Evolutionary conservation across 805 yeast genomes (phyloP).

Genomic region (Debaryomyces hansenii): DNA sequence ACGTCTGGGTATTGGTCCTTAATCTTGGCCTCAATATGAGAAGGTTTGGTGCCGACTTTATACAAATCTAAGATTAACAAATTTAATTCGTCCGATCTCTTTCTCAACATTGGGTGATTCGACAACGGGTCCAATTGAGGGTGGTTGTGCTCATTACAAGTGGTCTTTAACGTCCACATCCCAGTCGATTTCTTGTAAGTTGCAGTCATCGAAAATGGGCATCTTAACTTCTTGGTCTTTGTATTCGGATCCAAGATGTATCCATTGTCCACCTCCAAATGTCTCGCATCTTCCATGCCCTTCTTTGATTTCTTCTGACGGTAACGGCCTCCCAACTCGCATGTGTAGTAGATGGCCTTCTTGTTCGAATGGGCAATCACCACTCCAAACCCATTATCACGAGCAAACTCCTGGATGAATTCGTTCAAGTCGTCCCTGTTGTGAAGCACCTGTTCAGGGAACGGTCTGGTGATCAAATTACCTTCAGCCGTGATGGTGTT

Average conservation of each 20-base stretch:
- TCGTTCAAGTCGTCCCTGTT: conserved; percentile 51
- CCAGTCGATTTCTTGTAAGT: conserved; percentile 49
- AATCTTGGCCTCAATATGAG: conserved; percentile 52
- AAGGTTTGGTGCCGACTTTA: conserved; percentile 56
- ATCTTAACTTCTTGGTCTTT: conserved; percentile 52
- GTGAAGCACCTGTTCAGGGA: conserved; percentile 53
- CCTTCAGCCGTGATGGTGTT: conserved; percentile 50
- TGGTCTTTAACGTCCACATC: conserved; percentile 52
- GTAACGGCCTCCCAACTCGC: conserved; percentile 58
- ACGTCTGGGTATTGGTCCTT: conserved; percentile 53
- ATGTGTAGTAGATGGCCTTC: conserved; percentile 59
- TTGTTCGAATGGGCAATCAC: conserved; percentile 60
- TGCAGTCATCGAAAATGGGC: conserved; percentile 63
- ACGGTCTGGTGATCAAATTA: conserved; percentile 52
- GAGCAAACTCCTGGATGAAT: conserved; percentile 55
- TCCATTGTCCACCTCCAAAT: conserved; percentile 29
- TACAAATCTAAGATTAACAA: conserved; percentile 51
- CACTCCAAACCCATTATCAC: conserved; percentile 58
- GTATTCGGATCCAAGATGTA: conserved; percentile 41
- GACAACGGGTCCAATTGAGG: conserved; percentile 56
- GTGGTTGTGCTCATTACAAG: conserved; percentile 59
- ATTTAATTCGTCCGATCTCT: conserved; percentile 53
- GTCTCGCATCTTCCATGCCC: conserved; percentile 20
- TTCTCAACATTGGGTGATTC: conserved; percentile 58
- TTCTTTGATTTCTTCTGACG: conserved; percentile 46